phyloP scores from a whole-genome alignment of 768 basidiomycete genomes.

The Leccinum subgranulosum region DNA sequence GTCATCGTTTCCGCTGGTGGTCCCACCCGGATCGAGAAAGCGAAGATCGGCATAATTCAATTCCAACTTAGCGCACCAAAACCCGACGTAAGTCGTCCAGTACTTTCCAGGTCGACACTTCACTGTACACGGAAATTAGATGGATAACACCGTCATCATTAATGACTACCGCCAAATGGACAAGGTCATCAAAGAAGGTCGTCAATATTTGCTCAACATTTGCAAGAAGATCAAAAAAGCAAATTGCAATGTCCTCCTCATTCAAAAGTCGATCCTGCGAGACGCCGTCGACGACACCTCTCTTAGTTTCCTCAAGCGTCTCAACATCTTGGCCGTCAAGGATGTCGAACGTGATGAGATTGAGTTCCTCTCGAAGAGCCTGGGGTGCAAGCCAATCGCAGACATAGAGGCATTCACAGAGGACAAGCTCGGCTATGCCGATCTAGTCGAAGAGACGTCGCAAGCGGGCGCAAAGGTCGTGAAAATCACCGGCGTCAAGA shows the following conservation, averaged over 20 bases:
- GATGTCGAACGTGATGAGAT: slow-evolving; percentile 99
- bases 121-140: slow-evolving; percentile 45
- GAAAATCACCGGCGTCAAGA: slow-evolving; percentile 91
- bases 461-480: slow-evolving; percentile 87
- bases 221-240: slow-evolving; percentile 99
- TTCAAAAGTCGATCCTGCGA: slow-evolving; percentile 98
- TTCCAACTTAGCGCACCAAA: slow-evolving; percentile 98
- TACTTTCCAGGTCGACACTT: neutral
- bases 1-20: slow-evolving; percentile 89
- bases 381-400: slow-evolving; percentile 94
- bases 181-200: slow-evolving; percentile 98
- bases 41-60: slow-evolving; percentile 96
- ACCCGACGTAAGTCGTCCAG: slow-evolving; percentile 71
- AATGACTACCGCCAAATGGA: slow-evolving; percentile 99
- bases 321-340: slow-evolving; percentile 95
- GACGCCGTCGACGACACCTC: slow-evolving; percentile 99
- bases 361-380: slow-evolving; percentile 91
- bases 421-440: slow-evolving; percentile 96
- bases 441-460: slow-evolving; percentile 87
- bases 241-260: slow-evolving; percentile 98
- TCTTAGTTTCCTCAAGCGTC: slow-evolving; percentile 93
- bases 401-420: slow-evolving; percentile 98
- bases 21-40: slow-evolving; percentile 94
- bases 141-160: slow-evolving; percentile 99
- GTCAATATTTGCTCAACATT: slow-evolving; percentile 94